Evolutionary conservation across 768 basidiomycete genomes (phyloP).

Genomic region (Daedaleopsis sinensis): DNA sequence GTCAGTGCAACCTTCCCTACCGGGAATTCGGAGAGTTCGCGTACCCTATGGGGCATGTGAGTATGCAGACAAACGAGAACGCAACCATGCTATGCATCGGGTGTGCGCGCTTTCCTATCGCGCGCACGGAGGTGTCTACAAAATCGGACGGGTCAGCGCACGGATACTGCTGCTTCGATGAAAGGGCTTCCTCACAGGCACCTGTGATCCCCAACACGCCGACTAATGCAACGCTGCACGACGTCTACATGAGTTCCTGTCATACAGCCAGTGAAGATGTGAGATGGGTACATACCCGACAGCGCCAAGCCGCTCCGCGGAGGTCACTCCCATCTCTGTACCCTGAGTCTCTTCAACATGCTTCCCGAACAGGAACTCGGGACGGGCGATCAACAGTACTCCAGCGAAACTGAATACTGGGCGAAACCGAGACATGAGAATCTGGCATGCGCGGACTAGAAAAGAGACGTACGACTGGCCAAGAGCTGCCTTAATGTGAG

Average conservation of each 20-base stretch:
- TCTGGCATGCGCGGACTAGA: background rate
- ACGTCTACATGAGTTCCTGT: background rate
- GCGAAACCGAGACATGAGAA: constrained; percentile 17
- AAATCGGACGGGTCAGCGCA: background rate
- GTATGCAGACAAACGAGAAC: constrained; percentile 61
- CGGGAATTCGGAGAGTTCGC: background rate
- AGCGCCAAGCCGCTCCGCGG: constrained; percentile 52
- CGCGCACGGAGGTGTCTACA: constrained; percentile 55
- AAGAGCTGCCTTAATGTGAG: constrained; percentile 57
- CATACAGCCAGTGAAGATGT: background rate
- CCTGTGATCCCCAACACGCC: constrained; percentile 67
- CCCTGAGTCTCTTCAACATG: background rate
- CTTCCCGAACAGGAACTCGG: constrained; percentile 68
- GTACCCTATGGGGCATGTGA: constrained; percentile 37
- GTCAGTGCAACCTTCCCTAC: background rate
- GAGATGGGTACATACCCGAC: constrained; percentile 48
- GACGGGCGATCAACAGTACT: constrained; percentile 82
- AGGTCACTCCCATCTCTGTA: constrained; percentile 7
- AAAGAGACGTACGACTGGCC: constrained; percentile 35
- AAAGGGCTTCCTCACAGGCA: constrained; percentile 55
- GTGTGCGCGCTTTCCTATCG: constrained; percentile 77
- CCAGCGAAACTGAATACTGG: constrained; percentile 66
- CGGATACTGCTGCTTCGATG: background rate
- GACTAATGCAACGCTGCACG: constrained; percentile 55
- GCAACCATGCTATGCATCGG: constrained; percentile 71